Conservation (phyloP, 208 protist species). For the Crithidia fasciculata region DNA sequence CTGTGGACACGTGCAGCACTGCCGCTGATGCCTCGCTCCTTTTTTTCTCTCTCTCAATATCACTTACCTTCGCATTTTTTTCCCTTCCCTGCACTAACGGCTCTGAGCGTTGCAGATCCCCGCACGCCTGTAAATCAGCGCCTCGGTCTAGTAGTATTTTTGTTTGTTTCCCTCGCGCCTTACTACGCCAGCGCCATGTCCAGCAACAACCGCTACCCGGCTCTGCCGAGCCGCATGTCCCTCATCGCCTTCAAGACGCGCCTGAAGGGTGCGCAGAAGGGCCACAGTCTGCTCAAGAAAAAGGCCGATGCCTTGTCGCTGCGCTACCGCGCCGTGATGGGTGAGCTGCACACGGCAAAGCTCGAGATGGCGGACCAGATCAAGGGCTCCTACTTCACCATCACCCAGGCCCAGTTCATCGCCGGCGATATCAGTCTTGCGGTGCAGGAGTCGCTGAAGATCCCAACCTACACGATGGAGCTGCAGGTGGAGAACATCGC, state of each 20-base stretch:
- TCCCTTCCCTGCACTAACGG: not conserved
- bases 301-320: constrained; percentile 99
- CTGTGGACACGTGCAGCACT: not conserved
- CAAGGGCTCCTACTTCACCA: constrained; percentile 94
- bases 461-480: constrained; percentile 86
- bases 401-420: constrained; percentile 97
- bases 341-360: constrained; percentile 93
- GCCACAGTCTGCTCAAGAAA: constrained; percentile 99
- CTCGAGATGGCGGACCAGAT: constrained; percentile 88
- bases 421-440: constrained; percentile 96
- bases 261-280: constrained; percentile 97
- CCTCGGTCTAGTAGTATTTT: not conserved
- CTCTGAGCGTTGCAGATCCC: not conserved
- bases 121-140: too few relatives aligned
- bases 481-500: constrained; percentile 97
- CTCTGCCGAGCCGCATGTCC: constrained; percentile 92
- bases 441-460: constrained; percentile 94
- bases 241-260: constrained; percentile 94
- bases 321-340: constrained; percentile 95
- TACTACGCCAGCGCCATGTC: constrained; percentile 53
- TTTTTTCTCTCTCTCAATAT: not conserved
- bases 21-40: too few relatives aligned
- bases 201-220: constrained; percentile 82
- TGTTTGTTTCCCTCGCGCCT: not conserved
- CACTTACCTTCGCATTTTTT: not conserved